phyloP scores from a whole-genome alignment of 495 filamentous ascomycete species.

The Venustampulla echinocandica region DNA sequence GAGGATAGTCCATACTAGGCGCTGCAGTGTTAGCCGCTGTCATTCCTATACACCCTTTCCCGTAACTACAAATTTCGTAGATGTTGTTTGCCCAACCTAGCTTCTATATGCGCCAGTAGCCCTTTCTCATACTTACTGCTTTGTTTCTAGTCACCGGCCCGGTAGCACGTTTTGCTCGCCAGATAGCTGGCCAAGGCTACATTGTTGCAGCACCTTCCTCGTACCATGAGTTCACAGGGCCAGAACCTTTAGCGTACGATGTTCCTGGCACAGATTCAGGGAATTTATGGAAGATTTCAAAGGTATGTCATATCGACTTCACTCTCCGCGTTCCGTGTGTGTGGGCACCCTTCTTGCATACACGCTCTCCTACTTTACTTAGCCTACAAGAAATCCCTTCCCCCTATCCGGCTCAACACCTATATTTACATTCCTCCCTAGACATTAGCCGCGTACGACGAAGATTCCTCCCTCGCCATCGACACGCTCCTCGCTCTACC shows the following conservation, averaged over 20 bases:
- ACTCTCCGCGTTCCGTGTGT: no score
- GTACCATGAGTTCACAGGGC: constrained; percentile 88
- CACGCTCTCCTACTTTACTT: no score
- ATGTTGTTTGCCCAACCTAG: no score
- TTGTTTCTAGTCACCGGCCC: constrained; percentile 70
- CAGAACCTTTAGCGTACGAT: constrained; percentile 78
- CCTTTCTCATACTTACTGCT: constrained; percentile 3
- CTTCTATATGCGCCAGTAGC: constrained; percentile 3
- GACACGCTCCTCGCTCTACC: constrained; percentile 62
- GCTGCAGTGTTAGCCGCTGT: no score
- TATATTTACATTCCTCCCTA: constrained; percentile 27
- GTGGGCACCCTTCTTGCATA: no score
- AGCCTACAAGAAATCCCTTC: neutral
- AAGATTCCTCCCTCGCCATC: constrained; percentile 68
- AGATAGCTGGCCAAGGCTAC: constrained; percentile 89
- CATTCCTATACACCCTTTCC: no score
- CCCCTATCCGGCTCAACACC: neutral
- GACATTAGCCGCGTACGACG: constrained; percentile 84
- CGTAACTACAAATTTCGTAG: no score
- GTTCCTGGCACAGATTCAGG: constrained; percentile 80
- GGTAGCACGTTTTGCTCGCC: constrained; percentile 81
- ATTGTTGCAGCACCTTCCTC: constrained; percentile 85
- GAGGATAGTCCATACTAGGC: no score
- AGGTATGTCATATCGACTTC: constrained; percentile 28
- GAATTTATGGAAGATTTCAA: constrained; percentile 76